Evolutionary conservation across 805 yeast species (phyloP).

Genomic region (Hanseniaspora taiwanica): DNA sequence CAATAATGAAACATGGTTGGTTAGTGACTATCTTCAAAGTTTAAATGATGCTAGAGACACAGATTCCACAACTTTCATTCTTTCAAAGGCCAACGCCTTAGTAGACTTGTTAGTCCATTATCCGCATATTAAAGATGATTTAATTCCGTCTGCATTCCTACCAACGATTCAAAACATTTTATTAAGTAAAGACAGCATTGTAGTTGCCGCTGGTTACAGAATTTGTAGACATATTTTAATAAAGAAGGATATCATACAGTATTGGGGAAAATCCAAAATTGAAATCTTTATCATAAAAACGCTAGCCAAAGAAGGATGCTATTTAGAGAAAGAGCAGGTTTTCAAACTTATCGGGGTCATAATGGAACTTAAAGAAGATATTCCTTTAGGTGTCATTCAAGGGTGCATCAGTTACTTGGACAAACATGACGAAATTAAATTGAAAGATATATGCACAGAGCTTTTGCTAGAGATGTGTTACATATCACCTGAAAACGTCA

Average conservation of each 20-base stretch:
- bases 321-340: constrained; percentile 65
- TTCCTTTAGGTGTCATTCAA: constrained; percentile 54
- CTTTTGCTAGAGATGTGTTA: constrained; percentile 43
- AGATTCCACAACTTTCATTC: constrained; percentile 13
- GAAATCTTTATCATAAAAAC: constrained; percentile 55
- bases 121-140: constrained; percentile 50
- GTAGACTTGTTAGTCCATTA: constrained; percentile 41
- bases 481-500: constrained; percentile 30
- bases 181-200: constrained; percentile 41
- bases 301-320: constrained; percentile 42
- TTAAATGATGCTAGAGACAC: constrained; percentile 16
- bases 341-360: constrained; percentile 55
- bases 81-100: constrained; percentile 53
- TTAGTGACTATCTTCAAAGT: constrained; percentile 23
- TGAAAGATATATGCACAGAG: constrained; percentile 41
- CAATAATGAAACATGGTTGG: constrained; percentile 21
- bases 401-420: constrained; percentile 56
- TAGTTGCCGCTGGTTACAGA: constrained; percentile 65
- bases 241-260: constrained; percentile 38
- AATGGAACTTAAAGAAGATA: constrained; percentile 40
- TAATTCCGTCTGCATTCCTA: constrained; percentile 45
- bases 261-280: constrained; percentile 39
- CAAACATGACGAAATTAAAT: constrained; percentile 22
- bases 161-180: constrained; percentile 48
- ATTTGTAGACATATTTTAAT: constrained; percentile 53